A percentile compares a stretch with the other conserved stretches of the same genome.
phyloP scores from a whole-genome alignment of 179 eudicot genomes.

The Heliamphora pulchella region DNA sequence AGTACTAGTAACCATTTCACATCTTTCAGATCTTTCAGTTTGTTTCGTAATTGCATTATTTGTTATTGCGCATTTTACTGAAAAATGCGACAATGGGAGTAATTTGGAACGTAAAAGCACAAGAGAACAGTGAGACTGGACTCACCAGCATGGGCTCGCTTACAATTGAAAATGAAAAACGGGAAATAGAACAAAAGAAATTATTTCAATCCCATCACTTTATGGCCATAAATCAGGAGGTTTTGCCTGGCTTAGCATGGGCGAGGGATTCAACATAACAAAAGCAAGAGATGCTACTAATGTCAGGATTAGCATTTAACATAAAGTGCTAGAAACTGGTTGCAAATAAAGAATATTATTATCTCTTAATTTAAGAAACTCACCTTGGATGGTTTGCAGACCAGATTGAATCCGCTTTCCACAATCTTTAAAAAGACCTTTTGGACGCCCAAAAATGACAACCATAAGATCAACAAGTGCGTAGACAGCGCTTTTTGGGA shows the following conservation, averaged over 20 bases:
- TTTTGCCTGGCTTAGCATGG: constrained; percentile 4
- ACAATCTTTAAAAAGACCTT: constrained; percentile 91
- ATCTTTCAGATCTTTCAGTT: background rate
- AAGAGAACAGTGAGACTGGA: background rate
- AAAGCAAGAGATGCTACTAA: background rate
- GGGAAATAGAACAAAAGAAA: background rate
- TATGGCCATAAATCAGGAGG: constrained; percentile 11
- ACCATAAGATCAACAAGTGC: constrained; percentile 86
- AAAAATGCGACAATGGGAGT: background rate
- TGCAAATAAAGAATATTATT: background rate
- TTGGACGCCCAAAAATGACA: constrained; percentile 79
- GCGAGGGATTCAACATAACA: background rate
- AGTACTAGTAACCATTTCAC: background rate
- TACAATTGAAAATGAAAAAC: background rate
- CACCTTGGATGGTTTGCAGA: constrained; percentile 66
- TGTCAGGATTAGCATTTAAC: background rate
- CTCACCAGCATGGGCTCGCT: background rate
- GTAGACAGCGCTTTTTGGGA: constrained; percentile 86
- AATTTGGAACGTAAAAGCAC: background rate
- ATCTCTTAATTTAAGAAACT: constrained; percentile 11
- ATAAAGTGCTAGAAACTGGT: background rate
- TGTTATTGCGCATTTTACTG: background rate
- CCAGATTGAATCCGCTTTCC: constrained; percentile 82
- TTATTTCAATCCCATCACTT: background rate
- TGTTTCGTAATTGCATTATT: background rate